phyloP scores from a whole-genome alignment of 768 basidiomycete species.

The Suillus subalutaceus region DNA sequence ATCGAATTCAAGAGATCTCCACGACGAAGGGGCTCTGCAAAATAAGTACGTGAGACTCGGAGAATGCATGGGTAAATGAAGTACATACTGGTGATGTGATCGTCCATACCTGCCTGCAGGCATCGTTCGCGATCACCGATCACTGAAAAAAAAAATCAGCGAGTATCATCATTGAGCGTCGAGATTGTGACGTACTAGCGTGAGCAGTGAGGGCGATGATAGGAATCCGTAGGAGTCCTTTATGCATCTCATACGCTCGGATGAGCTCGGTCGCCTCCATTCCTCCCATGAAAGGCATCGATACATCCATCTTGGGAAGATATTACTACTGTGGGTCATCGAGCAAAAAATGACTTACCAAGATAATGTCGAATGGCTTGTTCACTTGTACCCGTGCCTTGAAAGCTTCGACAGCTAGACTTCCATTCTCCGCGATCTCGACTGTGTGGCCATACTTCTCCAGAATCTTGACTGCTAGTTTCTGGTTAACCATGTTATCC shows the following conservation, averaged over 20 bases:
- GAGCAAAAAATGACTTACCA: slow-evolving; percentile 55
- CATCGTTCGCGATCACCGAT: slow-evolving; percentile 84
- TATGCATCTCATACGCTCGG: slow-evolving; percentile 78
- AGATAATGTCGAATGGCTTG: slow-evolving; percentile 87
- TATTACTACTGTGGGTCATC: slow-evolving; percentile 9
- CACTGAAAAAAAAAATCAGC: slow-evolving; percentile 51
- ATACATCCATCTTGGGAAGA: slow-evolving; percentile 85
- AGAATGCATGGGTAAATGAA: neutral
- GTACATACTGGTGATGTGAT: slow-evolving; percentile 77
- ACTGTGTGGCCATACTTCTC: slow-evolving; percentile 96
- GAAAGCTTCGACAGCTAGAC: slow-evolving; percentile 90
- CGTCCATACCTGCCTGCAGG: slow-evolving; percentile 79
- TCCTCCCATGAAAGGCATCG: slow-evolving; percentile 98
- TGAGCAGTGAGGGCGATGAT: slow-evolving; percentile 98
- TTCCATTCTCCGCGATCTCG: slow-evolving; percentile 97
- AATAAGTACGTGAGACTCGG: slow-evolving; percentile 2
- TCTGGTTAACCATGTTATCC: slow-evolving; percentile 95
- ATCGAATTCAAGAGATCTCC: slow-evolving; percentile 82
- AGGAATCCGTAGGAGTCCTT: slow-evolving; percentile 72
- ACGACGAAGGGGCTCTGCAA: slow-evolving; percentile 73
- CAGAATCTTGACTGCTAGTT: slow-evolving; percentile 93
- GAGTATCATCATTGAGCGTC: slow-evolving; percentile 1
- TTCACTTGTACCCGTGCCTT: slow-evolving; percentile 71
- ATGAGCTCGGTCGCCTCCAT: slow-evolving; percentile 97
- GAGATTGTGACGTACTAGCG: slow-evolving; percentile 67